A percentile compares a stretch with the other conserved stretches of the same genome.
These are phyloP conservation scores for Strobilomyces confusus DNA, from an alignment of 768 basidiomycete genomes.

Conservation along the genomic window DNA sequence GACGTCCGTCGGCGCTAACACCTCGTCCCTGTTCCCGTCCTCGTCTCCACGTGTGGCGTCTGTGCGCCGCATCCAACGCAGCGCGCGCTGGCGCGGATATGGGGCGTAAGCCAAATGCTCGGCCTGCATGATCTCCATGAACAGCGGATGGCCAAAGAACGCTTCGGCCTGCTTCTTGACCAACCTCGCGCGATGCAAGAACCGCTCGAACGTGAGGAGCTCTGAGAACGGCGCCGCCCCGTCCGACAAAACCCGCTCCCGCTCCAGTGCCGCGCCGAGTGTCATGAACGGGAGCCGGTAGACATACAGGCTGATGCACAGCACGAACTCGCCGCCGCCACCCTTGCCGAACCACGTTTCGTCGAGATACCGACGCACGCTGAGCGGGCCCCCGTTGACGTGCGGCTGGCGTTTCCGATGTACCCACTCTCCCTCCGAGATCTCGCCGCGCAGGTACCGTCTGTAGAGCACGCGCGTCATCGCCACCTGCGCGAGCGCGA, in stretches of 20 bases:
- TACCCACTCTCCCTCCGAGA: constrained; percentile 50
- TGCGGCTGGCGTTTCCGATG: constrained; percentile 47
- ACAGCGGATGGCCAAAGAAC: constrained; percentile 42
- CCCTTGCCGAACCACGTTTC: constrained; percentile 35
- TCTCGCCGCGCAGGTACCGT: constrained; percentile 44
- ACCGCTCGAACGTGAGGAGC: constrained; percentile 43
- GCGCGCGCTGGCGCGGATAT: neutral
- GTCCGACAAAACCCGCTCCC: neutral
- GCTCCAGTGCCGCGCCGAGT: constrained; percentile 14
- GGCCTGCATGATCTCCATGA: constrained; percentile 36
- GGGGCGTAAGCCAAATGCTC: neutral
- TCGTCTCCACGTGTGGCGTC: neutral
- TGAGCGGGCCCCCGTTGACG: constrained; percentile 46
- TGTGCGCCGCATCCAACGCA: neutral
- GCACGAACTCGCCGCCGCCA: constrained; percentile 34
- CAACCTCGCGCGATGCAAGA: constrained; percentile 38
- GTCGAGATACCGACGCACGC: constrained; percentile 49
- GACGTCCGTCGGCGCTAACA: constrained; percentile 1
- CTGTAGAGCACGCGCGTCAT: constrained; percentile 46
- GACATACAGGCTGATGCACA: constrained; percentile 40
- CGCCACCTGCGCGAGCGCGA: constrained; percentile 31
- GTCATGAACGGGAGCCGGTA: constrained; percentile 48
- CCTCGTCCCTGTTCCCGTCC: neutral
- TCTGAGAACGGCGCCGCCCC: constrained; percentile 37
- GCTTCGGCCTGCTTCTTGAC: constrained; percentile 35